Conservation (phyloP, 2,329 filamentous ascomycete genomes). For the Venturia nashicola region DNA sequence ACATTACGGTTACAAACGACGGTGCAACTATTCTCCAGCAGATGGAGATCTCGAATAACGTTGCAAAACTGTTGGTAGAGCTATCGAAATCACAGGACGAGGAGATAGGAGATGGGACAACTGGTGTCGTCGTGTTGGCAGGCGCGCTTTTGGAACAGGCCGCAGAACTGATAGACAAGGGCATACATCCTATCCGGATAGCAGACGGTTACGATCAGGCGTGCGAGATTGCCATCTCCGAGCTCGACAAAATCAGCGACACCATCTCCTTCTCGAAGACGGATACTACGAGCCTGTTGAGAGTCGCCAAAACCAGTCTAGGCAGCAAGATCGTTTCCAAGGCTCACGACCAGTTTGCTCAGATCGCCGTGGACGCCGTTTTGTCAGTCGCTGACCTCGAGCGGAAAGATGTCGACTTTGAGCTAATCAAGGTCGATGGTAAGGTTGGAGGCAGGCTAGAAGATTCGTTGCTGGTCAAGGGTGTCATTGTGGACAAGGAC, state of each 20-base stretch:
- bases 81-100: slow-evolving; percentile 98
- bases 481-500: slow-evolving; percentile 98
- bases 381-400: slow-evolving; percentile 92
- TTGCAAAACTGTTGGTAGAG: slow-evolving; percentile 91
- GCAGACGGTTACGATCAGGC: slow-evolving; percentile 97
- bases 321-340: slow-evolving; percentile 99
- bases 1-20: slow-evolving; percentile 98
- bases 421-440: slow-evolving; percentile 97
- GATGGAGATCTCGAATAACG: slow-evolving; percentile 99
- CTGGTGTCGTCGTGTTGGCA: slow-evolving; percentile 90
- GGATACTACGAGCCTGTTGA: slow-evolving; percentile 74
- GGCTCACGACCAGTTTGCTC: slow-evolving; percentile 93
- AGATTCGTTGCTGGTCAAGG: slow-evolving; percentile 89
- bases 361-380: slow-evolving; percentile 94
- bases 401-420: slow-evolving; percentile 94
- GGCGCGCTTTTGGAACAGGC: slow-evolving; percentile 93
- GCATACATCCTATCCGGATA: slow-evolving; percentile 96
- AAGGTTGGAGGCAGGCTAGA: slow-evolving; percentile 92
- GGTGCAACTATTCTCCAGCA: slow-evolving; percentile 90
- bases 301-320: slow-evolving; percentile 89
- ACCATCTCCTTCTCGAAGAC: slow-evolving; percentile 73
- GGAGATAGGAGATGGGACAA: slow-evolving; percentile 97
- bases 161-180: slow-evolving; percentile 97
- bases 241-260: slow-evolving; percentile 89
- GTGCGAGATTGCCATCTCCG: slow-evolving; percentile 87